These are phyloP conservation scores for Diaporthe australafricana DNA, from an alignment of 2,329 filamentous ascomycete genomes.

Conservation along the genomic window DNA sequence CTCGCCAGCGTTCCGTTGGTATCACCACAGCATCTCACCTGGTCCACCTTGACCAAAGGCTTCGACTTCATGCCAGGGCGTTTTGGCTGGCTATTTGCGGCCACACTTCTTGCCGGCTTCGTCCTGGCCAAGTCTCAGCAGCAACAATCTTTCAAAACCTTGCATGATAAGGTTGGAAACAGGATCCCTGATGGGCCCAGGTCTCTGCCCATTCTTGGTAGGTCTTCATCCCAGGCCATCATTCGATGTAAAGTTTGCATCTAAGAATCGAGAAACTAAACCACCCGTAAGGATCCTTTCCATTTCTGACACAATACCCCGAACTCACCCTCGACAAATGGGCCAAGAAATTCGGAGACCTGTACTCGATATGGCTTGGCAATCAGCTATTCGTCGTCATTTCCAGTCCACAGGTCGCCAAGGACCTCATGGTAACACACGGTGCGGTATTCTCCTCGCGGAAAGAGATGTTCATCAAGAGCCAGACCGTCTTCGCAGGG, in stretches of 20 bases:
- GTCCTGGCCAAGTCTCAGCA: conserved; percentile 7
- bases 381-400: conserved; percentile 14
- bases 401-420: conserved; percentile 1
- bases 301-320: not conserved
- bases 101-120: not conserved
- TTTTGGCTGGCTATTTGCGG: not conserved
- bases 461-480: conserved; percentile 21
- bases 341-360: not conserved
- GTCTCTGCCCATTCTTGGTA: not conserved
- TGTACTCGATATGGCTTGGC: conserved; percentile 20
- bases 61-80: not conserved
- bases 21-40: not conserved
- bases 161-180: not conserved
- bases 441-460: conserved; percentile 20
- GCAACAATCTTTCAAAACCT: not conserved
- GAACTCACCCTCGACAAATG: conserved; percentile 13
- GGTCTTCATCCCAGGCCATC: not conserved
- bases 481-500: conserved; percentile 9
- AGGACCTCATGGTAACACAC: conserved; percentile 13
- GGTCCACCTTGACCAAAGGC: not conserved
- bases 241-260: accelerated
- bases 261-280: not conserved
- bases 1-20: not conserved
- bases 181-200: not conserved
- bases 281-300: not conserved